Conservation (phyloP, 495 filamentous ascomycete species). For the Penicillium paxilli region DNA sequence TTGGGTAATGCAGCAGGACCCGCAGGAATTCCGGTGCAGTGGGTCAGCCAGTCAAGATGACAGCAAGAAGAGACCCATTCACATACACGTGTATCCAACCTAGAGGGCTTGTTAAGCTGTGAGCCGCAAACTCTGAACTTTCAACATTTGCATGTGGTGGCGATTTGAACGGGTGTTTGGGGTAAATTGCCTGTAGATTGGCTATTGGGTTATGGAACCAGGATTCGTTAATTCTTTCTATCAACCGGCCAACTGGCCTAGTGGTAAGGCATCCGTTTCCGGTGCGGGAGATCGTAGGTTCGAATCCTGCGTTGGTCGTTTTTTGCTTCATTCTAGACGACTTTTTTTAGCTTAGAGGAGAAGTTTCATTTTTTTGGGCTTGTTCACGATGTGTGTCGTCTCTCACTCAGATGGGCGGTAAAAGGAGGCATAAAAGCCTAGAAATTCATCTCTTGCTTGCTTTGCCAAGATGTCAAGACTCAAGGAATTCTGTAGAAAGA, state of each 20-base stretch:
- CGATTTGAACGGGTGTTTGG: not conserved
- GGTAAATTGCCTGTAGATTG: too few species aligned
- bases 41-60: not conserved
- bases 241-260: constrained; percentile 31
- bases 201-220: not conserved
- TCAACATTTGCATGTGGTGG: not conserved
- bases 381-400: too few species aligned
- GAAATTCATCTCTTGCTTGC: too few species aligned
- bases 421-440: too few species aligned
- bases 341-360: too few species aligned
- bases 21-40: not conserved
- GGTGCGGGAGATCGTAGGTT: constrained; percentile 35
- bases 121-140: not conserved
- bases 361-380: too few species aligned
- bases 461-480: too few species aligned
- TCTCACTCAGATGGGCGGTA: too few species aligned
- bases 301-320: constrained; percentile 36
- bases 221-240: not conserved
- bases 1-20: not conserved
- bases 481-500: too few species aligned
- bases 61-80: not conserved
- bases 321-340: too few species aligned
- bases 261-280: constrained; percentile 36
- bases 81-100: not conserved
- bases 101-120: not conserved